phyloP scores from a whole-genome alignment of 352 stramenopile species.

The Phytopythium boreale region DNA sequence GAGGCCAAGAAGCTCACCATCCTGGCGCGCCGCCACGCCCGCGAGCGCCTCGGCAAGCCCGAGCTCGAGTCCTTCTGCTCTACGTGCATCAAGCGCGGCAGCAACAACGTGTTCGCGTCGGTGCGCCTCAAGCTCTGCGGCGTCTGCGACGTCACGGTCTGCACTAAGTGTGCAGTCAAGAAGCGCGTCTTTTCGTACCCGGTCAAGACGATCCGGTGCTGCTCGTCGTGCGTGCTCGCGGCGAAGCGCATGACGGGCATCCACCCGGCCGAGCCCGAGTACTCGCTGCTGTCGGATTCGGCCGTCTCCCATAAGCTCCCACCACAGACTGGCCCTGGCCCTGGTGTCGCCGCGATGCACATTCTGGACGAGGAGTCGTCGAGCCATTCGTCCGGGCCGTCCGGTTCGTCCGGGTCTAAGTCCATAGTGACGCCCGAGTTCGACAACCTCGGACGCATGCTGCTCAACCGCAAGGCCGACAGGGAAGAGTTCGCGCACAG shows the following conservation, averaged over 20 bases:
- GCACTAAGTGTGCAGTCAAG: slow-evolving; percentile 43
- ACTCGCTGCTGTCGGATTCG: slow-evolving; percentile 21
- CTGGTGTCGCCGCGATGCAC: neutral
- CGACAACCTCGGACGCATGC: slow-evolving; percentile 6
- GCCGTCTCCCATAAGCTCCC: slow-evolving; percentile 12
- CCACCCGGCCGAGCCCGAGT: slow-evolving; percentile 19
- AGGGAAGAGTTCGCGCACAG: slow-evolving; percentile 14
- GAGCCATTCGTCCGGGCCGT: slow-evolving; percentile 4
- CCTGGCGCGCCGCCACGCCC: slow-evolving; percentile 18
- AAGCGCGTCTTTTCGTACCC: slow-evolving; percentile 37
- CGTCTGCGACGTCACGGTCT: slow-evolving; percentile 41
- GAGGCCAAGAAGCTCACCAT: slow-evolving; percentile 53
- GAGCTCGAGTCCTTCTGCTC: slow-evolving; percentile 20
- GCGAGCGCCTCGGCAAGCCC: slow-evolving; percentile 5
- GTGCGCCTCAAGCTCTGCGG: slow-evolving; percentile 27
- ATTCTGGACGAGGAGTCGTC: neutral
- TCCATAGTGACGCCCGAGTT: neutral
- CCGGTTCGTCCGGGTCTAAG: neutral
- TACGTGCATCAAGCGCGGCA: slow-evolving; percentile 27
- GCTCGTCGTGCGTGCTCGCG: slow-evolving; percentile 32
- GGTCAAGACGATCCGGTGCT: slow-evolving; percentile 25
- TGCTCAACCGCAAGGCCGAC: slow-evolving; percentile 11
- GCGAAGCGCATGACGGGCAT: slow-evolving; percentile 24
- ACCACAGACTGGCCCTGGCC: neutral
- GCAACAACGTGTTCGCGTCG: slow-evolving; percentile 12